Percentiles rank a stretch among this genome's conserved stretches.
Conservation (phyloP, 345 rosid species). For the Citrus cavaleriei region DNA sequence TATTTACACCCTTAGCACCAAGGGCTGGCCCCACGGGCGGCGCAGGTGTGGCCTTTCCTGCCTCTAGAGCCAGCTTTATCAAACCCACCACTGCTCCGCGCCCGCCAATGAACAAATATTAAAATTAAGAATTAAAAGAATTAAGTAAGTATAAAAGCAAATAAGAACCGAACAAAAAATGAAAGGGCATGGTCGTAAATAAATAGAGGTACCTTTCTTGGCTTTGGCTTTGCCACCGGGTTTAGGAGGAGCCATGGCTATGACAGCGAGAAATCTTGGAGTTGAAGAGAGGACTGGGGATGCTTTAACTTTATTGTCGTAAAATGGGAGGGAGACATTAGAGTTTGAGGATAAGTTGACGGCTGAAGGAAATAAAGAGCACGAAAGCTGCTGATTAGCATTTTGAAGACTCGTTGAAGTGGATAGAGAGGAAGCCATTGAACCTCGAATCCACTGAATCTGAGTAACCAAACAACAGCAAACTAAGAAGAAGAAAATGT, state of each 20-base stretch:
- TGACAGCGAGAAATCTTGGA: conserved; percentile 60
- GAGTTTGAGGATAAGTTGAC: conserved; percentile 45
- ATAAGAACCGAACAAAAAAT: no score
- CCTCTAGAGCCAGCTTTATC: conserved; percentile 88
- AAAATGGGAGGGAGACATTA: conserved; percentile 44
- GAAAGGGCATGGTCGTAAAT: neutral
- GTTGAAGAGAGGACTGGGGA: conserved; percentile 46
- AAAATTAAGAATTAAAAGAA: neutral
- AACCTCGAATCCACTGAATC: neutral
- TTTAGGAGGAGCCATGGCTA: conserved; percentile 97
- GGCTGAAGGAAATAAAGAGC: conserved; percentile 38
- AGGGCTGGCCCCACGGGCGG: conserved; percentile 95
- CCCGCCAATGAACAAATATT: no score
- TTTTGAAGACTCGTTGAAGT: conserved; percentile 20
- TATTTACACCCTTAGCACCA: conserved; percentile 86
- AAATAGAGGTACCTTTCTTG: conserved; percentile 59
- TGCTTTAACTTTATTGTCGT: conserved; percentile 27
- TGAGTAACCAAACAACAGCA: neutral
- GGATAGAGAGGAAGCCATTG: conserved; percentile 62
- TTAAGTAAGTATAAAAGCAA: neutral
- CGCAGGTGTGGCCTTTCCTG: conserved; percentile 95
- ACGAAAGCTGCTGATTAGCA: conserved; percentile 24
- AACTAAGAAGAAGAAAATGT: neutral
- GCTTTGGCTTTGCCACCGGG: conserved; percentile 79
- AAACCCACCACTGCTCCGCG: conserved; percentile 56